Conservation (phyloP, 23 red algal species). For the Agarophyton chilense region DNA sequence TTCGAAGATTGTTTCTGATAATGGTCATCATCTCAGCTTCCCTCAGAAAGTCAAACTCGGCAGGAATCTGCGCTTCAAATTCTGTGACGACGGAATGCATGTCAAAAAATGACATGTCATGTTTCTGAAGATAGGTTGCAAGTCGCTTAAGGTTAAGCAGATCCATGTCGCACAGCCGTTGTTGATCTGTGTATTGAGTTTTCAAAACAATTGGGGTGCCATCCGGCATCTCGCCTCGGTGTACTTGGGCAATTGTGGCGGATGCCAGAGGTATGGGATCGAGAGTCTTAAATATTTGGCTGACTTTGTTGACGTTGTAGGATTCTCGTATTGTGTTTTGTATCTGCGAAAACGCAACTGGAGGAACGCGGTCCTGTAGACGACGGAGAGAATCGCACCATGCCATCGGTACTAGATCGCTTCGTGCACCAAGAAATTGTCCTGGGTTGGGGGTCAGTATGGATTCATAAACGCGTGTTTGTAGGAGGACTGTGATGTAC, state of each 20-base stretch:
- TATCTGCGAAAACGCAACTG: constrained; percentile 76
- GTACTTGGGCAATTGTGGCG: constrained; percentile 96
- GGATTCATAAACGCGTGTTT: not conserved
- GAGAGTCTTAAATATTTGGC: constrained; percentile 71
- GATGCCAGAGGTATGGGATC: constrained; percentile 75
- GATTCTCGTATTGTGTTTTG: constrained; percentile 49
- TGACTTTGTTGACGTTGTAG: constrained; percentile 68
- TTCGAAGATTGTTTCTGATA: constrained; percentile 71
- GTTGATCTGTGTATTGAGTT: constrained; percentile 86
- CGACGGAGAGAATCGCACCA: constrained; percentile 79
- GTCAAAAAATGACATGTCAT: constrained; percentile 92
- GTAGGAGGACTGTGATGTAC: not conserved
- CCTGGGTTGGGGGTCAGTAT: constrained; percentile 11
- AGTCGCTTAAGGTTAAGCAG: constrained; percentile 85
- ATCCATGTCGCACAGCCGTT: constrained; percentile 85
- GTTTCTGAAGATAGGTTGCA: constrained; percentile 80
- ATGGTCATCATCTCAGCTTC: constrained; percentile 91
- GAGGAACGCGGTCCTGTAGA: constrained; percentile 78
- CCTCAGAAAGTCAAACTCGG: constrained; percentile 94
- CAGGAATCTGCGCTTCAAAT: constrained; percentile 89
- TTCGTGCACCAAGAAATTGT: constrained; percentile 76
- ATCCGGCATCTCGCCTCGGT: constrained; percentile 72
- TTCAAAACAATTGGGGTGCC: constrained; percentile 86
- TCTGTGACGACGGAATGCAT: constrained; percentile 86
- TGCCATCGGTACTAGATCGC: constrained; percentile 81